Evolutionary conservation across 2,329 filamentous ascomycete genomes (phyloP).

Genomic region (Ascochyta lentis): DNA sequence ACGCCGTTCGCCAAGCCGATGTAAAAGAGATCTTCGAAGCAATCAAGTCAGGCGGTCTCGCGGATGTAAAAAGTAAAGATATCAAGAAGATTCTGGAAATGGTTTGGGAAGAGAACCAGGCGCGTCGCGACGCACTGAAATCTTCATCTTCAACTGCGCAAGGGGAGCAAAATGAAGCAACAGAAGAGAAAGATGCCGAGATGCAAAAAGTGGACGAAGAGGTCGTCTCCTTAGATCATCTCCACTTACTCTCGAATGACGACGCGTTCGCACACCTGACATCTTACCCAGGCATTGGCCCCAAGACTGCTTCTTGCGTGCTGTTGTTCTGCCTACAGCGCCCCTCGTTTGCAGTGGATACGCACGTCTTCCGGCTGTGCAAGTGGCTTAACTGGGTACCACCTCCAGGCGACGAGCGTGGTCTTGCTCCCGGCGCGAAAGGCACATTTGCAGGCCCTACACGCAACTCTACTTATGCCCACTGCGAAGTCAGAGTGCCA

Average conservation of each 20-base stretch:
- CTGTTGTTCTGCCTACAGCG: constrained; percentile 69
- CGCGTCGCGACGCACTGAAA: constrained; percentile 59
- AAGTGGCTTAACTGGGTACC: constrained; percentile 70
- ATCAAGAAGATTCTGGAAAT: constrained; percentile 78
- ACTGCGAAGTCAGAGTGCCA: constrained; percentile 67
- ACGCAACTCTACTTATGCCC: constrained; percentile 62
- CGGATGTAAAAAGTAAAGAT: constrained; percentile 71
- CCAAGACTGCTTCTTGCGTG: constrained; percentile 71
- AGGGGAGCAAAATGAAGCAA: constrained; percentile 54
- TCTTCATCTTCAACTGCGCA: constrained; percentile 45
- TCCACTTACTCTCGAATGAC: constrained; percentile 62
- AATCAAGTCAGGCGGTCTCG: constrained; percentile 74
- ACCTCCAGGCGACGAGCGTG: constrained; percentile 43
- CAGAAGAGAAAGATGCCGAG: constrained; percentile 63
- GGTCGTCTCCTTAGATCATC: constrained; percentile 69
- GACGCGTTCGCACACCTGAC: constrained; percentile 65
- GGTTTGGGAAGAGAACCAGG: constrained; percentile 72
- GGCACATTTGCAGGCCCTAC: constrained; percentile 55
- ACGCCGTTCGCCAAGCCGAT: constrained; percentile 68
- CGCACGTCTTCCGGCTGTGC: constrained; percentile 69
- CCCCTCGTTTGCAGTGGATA: constrained; percentile 70
- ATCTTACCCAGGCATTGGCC: constrained; percentile 68
- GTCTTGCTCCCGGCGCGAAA: constrained; percentile 42
- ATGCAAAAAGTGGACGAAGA: constrained; percentile 63
- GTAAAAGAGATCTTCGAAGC: constrained; percentile 69